phyloP scores from a whole-genome alignment of 495 filamentous ascomycete genomes.

The Staphylotrichum tortipilum region DNA sequence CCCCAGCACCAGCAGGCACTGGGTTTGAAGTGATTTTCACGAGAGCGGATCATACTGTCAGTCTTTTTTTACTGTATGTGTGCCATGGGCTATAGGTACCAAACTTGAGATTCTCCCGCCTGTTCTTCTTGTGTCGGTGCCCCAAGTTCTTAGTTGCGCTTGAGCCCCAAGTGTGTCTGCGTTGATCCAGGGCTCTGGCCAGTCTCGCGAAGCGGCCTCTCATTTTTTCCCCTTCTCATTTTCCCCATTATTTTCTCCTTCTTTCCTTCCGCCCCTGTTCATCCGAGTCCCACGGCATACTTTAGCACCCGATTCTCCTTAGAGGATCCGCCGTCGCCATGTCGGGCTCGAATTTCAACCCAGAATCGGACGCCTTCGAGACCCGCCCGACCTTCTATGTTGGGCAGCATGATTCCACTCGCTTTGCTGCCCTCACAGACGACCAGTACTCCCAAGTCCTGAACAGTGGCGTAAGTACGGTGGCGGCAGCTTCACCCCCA shows the following conservation, averaged over 20 bases:
- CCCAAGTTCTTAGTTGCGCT: background rate
- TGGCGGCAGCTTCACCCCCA: background rate
- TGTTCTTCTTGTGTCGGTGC: background rate
- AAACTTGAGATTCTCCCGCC: background rate
- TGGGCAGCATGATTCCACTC: conserved; percentile 72
- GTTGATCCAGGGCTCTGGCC: too few species aligned
- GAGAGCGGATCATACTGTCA: background rate
- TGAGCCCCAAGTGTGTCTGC: background rate
- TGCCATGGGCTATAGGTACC: conserved; percentile 1
- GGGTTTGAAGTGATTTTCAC: background rate
- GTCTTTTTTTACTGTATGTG: background rate
- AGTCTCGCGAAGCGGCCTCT: background rate
- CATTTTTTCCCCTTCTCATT: background rate
- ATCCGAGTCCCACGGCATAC: too few species aligned
- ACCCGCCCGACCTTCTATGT: conserved; percentile 60
- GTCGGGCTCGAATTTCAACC: conserved; percentile 23
- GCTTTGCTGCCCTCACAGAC: conserved; percentile 51
- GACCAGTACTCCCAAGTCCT: conserved; percentile 60
- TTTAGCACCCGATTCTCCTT: too few species aligned
- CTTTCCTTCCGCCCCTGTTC: too few species aligned
- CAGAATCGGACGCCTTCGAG: conserved; percentile 42
- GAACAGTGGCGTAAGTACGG: conserved; percentile 47
- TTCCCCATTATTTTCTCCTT: background rate
- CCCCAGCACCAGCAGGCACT: background rate
- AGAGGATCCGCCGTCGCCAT: conserved; percentile 6